These are phyloP conservation scores for Chrysosporium keratinophilum DNA, from an alignment of 2,329 filamentous ascomycete species.

Conservation along the genomic window DNA sequence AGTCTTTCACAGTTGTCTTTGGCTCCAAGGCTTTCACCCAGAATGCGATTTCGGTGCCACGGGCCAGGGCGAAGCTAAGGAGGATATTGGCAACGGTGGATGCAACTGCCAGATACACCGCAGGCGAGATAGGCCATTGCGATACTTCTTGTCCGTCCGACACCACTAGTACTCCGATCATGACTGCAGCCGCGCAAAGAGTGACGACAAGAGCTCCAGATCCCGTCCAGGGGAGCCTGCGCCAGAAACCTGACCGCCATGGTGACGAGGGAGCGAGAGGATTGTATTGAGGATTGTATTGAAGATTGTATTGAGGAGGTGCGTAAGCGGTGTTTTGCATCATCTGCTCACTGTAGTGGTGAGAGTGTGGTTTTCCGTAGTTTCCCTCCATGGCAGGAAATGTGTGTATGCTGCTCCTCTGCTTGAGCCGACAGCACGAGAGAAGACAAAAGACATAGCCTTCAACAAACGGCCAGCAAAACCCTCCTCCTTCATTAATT, in stretches of 20 bases:
- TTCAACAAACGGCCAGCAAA: no score
- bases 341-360: not conserved
- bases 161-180: not conserved
- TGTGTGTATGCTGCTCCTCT: no score
- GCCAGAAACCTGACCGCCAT: not conserved
- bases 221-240: slow-evolving; percentile 2
- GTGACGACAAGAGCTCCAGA: not conserved
- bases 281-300: not conserved
- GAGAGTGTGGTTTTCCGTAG: not conserved
- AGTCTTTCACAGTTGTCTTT: not conserved
- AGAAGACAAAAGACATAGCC: no score
- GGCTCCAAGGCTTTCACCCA: not conserved
- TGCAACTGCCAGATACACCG: not conserved
- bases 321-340: not conserved
- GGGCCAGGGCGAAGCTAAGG: not conserved
- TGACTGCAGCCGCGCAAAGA: not conserved
- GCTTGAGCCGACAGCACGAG: no score
- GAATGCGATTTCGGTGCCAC: not conserved
- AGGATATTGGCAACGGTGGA: not conserved
- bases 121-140: not conserved
- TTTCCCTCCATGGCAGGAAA: not conserved
- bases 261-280: not conserved
- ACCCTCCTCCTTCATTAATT: no score
- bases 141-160: not conserved
- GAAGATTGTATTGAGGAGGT: no score